Evolutionary conservation across 2,329 filamentous ascomycete genomes (phyloP), one percentile per base, ranked within the genome.

Genomic region (Cladophialophora chaetospira): DNA sequence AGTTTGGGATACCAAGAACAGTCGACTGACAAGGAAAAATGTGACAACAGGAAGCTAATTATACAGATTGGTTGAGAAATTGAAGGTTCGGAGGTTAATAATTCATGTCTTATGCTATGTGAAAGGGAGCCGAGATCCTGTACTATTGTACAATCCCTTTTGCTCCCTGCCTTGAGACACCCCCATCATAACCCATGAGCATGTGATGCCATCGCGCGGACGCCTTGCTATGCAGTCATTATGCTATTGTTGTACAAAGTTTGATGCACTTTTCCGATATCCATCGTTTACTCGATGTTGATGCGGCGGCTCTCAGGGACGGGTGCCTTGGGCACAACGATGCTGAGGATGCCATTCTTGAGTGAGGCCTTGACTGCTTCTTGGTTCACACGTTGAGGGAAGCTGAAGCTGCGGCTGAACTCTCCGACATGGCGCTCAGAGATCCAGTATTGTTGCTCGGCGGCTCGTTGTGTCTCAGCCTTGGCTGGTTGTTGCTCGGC

Each of bases 311-410:
- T 67, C 55, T 71, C 70, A 5, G 77, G 73, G 11, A 75, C 74
- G 56, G 74, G 69, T 23, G 77, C 75, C 74, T 85, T 86, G 2
- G 83, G 83, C 5, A 86, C 78, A 4, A 78, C 66, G 38, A 86
- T 77, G 53, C 73, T 79, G 51, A 86, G 70, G 52, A 86, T 77
- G 9, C 83, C 83, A 65, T 86, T 79, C 74, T 82, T 85, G 69
- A 86, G 68, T 51, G 72, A 80, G 17, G 83, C 83, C 71, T 79
- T 83, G 64, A 86, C 83, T n/a, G 71, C 74, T 28, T 86, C 82
- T 66, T 84, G 82, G 62, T 85, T 77, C 48, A 86, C 79, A 28
- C 78, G 73, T 2, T 72, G 71, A 1, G 83, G 82, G 75, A 86
- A 86, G 57, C 71, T 75, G 71, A 86, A 86, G 45, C 74, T 76